A percentile compares a stretch with the other conserved stretches of the same genome.
phyloP scores from a whole-genome alignment of 176 grass and related monocot species.

The Chrysopogon serrulatus region DNA sequence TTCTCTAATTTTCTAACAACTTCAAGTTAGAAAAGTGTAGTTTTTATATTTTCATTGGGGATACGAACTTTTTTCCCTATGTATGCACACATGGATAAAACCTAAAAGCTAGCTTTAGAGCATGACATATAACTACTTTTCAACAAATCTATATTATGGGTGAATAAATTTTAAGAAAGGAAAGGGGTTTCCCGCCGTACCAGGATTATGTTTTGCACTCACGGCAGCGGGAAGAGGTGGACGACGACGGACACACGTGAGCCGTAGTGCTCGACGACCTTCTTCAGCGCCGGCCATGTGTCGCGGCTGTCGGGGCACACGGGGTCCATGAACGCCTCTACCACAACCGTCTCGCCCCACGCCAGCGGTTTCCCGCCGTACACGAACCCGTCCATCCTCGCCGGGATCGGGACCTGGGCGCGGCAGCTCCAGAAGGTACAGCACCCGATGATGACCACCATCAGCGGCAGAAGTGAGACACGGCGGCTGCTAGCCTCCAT shows the following conservation, averaged over 20 bases:
- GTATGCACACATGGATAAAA: too few species aligned
- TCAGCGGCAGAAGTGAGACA: background rate
- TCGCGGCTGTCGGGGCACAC: slow-evolving; percentile 90
- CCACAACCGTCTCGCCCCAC: slow-evolving; percentile 69
- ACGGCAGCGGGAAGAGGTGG: slow-evolving; percentile 84
- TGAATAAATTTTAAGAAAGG: background rate
- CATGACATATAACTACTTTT: too few species aligned
- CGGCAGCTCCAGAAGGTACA: background rate
- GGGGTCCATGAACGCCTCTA: slow-evolving; percentile 85
- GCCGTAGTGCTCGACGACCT: slow-evolving; percentile 50
- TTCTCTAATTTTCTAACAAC: too few species aligned
- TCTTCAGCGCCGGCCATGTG: slow-evolving; percentile 63
- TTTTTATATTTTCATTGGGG: too few species aligned
- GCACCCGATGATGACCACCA: background rate
- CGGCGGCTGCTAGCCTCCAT: background rate
- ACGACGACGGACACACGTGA: slow-evolving; percentile 50
- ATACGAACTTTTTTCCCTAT: too few species aligned
- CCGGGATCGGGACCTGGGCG: slow-evolving; percentile 68
- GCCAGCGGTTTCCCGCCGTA: slow-evolving; percentile 30
- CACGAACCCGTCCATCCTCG: slow-evolving; percentile 74
- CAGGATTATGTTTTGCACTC: slow-evolving; percentile 10
- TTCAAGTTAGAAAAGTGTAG: too few species aligned
- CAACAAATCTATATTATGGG: too few species aligned
- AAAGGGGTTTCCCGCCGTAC: too few species aligned
- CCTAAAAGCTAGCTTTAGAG: too few species aligned